Base-by-base conservation (phyloP, 78 protist species). In the Anaeramoeba ignava region DNA sequence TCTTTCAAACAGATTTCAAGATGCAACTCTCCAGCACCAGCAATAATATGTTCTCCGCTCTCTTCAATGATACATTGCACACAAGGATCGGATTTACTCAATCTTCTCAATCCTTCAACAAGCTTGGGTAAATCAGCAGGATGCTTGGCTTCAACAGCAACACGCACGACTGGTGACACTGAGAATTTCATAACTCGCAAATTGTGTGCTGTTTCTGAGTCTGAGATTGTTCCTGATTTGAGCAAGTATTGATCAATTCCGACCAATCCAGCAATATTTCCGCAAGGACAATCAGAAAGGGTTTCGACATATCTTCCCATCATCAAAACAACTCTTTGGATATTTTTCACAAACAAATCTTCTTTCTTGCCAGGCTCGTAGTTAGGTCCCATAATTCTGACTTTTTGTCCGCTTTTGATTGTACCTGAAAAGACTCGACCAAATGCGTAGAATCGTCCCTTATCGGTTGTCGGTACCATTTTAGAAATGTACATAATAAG, bases 21-120 rank as follows among this genome's bases (percentile, higher is more conserved):
- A 81, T 96, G 98, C 38, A 96, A 73, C 81, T 96, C 98, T 33
- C 98, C 98, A 2, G 94, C 88, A 1, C 96, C 81, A 3, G 83
- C 87, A 23, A 96, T 17, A 31, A 95, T 91, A 83, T 89, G 93
- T 85, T 95, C 98, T 40, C 99, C 98, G n/a, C 92, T 89, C 42
- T 89, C 93, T 12, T 82, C 89, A 1, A 88, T 78, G 2, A 82
- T 78, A 33, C 90, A 90, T 79, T 93, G 91, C 1, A 94, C 94
- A 38, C 80, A 3, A 31, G 98, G 96, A 78, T 97, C 99, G 1
- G 96, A 89, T 23, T 92, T 88, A 89, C 94, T 91, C n/a, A 97
- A 90, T 82, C 92, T 33, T 33, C 81, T 87, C 38, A 96, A 78
- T n/a, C 96, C 99, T 31, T 42, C 82, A 38, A 39, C 41, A 3